Evolutionary conservation across 2,329 filamentous ascomycete species (phyloP).

Genomic region (Drechslerella coelobrocha): DNA sequence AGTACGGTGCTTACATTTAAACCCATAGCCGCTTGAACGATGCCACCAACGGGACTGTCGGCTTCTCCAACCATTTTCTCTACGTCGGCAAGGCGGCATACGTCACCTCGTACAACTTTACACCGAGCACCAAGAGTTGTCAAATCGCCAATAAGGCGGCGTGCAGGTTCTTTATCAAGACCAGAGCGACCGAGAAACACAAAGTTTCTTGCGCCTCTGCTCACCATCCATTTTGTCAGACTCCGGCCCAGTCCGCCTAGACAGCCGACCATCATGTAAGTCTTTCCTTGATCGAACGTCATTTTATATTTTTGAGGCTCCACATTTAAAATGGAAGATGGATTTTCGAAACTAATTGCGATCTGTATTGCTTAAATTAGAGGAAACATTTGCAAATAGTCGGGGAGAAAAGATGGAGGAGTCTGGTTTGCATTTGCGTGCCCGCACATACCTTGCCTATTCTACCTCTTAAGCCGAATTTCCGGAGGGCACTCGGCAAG

Average conservation of each 20-base stretch:
- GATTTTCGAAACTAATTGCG: conserved; percentile 4
- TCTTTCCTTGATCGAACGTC: conserved; percentile 55
- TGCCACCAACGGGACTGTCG: conserved; percentile 54
- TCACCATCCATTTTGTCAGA: conserved; percentile 63
- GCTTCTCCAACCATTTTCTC: conserved; percentile 20
- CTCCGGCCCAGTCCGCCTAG: conserved; percentile 64
- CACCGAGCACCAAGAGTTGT: conserved; percentile 52
- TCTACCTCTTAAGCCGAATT: conserved; percentile 3
- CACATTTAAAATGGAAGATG: conserved; percentile 8
- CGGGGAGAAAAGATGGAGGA: no score
- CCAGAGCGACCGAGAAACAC: conserved; percentile 62
- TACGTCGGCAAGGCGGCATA: conserved; percentile 29
- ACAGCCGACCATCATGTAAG: conserved; percentile 65
- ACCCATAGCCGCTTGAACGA: conserved; percentile 58
- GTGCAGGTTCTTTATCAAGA: conserved; percentile 54
- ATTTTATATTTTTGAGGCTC: neutral
- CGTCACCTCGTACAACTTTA: conserved; percentile 54
- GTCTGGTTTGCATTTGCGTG: no score
- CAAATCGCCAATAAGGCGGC: conserved; percentile 51
- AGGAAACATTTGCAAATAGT: neutral
- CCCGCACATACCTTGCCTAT: conserved; percentile 23
- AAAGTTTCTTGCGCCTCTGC: conserved; percentile 62
- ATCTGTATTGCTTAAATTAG: neutral
- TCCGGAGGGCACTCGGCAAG: neutral
- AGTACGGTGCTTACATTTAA: conserved; percentile 10